A percentile compares a stretch with the other conserved stretches of the same genome.
These are phyloP conservation scores for Starmerella riodocensis DNA, from an alignment of 805 yeast genomes.

Conservation along the genomic window DNA sequence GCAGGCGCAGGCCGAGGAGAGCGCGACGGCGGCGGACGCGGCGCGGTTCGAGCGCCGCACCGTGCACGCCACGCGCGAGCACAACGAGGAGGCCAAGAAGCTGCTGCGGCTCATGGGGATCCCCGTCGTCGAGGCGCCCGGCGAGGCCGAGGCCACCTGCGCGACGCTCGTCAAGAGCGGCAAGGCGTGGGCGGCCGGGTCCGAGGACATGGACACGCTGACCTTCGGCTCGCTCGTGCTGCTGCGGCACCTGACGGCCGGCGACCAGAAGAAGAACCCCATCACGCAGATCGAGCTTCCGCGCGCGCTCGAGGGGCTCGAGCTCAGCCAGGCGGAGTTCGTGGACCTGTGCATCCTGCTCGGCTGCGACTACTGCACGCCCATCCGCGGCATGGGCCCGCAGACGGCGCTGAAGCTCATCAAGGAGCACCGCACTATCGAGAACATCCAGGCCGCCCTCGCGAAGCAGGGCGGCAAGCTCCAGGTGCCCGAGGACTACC, in stretches of 20 bases:
- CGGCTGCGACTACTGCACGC: conserved; percentile 96
- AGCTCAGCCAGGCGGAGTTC: conserved; percentile 58
- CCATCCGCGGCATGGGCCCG: conserved; percentile 92
- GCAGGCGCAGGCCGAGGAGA: conserved; percentile 53
- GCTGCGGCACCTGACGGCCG: conserved; percentile 79
- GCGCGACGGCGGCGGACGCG: conserved; percentile 66
- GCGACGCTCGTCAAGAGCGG: conserved; percentile 83
- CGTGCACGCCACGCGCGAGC: conserved; percentile 77
- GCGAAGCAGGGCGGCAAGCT: conserved; percentile 44
- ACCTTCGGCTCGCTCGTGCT: conserved; percentile 79
- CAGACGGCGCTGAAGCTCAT: conserved; percentile 83
- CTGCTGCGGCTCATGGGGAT: conserved; percentile 82
- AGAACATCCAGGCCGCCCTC: conserved; percentile 57
- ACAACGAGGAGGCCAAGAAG: conserved; percentile 84
- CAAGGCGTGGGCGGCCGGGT: conserved; percentile 91
- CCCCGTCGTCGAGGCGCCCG: conserved; percentile 85
- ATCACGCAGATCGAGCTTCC: conserved; percentile 66
- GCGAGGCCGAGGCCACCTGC: conserved; percentile 98
- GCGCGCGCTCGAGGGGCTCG: conserved; percentile 62
- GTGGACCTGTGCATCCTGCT: conserved; percentile 82
- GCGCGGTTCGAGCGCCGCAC: conserved; percentile 71
- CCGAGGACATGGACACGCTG: conserved; percentile 97
- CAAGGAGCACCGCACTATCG: conserved; percentile 70
- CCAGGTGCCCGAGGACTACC: conserved; percentile 91
- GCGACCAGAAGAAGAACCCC: conserved; percentile 88